Percentiles rank a stretch among this genome's conserved stretches.
Conservation (phyloP, 1,139 yeast species). For the Yarrowia galli region DNA sequence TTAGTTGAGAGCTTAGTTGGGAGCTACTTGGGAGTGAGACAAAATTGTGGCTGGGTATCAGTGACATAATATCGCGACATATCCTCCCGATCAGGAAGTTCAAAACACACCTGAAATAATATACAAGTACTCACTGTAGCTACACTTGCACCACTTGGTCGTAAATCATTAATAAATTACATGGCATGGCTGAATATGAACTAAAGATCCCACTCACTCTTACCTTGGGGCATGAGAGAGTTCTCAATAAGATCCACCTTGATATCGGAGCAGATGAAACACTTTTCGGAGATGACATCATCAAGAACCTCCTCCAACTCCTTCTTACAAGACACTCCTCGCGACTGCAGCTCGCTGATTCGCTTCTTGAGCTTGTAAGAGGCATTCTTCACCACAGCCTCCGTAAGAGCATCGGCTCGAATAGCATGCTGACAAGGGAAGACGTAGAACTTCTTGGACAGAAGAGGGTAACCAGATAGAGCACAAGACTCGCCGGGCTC, state of each 20-base stretch:
- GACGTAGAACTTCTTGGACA: conserved; percentile 75
- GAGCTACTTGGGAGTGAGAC: too few species aligned
- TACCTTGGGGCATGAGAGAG: conserved; percentile 50
- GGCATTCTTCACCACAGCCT: conserved; percentile 64
- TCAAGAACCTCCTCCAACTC: conserved; percentile 60
- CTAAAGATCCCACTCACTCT: conserved; percentile 41
- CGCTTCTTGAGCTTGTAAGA: conserved; percentile 73
- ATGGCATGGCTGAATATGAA: background rate
- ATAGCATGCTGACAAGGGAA: conserved; percentile 93
- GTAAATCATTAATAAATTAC: conserved; percentile 36
- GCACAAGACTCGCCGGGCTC: conserved; percentile 88
- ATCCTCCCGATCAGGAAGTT: too few species aligned
- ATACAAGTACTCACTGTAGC: too few species aligned
- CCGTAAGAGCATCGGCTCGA: conserved; percentile 85
- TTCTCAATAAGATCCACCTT: conserved; percentile 75
- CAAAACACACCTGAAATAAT: too few species aligned
- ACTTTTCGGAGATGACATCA: conserved; percentile 65
- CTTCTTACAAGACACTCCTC: conserved; percentile 45
- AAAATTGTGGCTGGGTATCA: too few species aligned
- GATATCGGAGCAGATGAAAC: conserved; percentile 81
- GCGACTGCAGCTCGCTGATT: conserved; percentile 61
- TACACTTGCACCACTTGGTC: background rate
- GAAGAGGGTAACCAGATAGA: conserved; percentile 69
- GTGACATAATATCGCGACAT: too few species aligned
- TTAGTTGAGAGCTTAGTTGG: too few species aligned